Base-by-base conservation (phyloP, 768 basidiomycete species). In the Coprinopsis strossmayeri region DNA sequence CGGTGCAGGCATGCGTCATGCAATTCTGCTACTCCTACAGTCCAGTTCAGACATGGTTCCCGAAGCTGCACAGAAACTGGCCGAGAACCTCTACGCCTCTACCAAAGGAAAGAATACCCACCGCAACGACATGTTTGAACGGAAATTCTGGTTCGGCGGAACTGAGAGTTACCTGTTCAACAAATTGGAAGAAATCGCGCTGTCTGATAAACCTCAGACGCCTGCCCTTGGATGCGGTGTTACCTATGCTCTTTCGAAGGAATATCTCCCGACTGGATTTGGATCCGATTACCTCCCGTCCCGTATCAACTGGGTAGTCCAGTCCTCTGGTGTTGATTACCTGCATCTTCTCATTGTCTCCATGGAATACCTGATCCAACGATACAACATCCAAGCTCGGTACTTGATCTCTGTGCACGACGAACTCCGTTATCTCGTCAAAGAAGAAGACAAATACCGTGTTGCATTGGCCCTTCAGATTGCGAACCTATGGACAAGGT, bases 241-340 rank as follows among this genome's bases (percentile, higher is more conserved):
- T 35, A 98, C 96, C 1, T 79, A 87, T 43, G 95, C 95, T 0
- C 73, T 99, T n/a, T 86, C 87, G 24, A 94, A 90, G 66, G 83
- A 87, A 53, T 84, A 91, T 60, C 78, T 99, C 1, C 87, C 87
- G 0, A 78, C 79, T 27, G 78, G 76, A 49, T 90, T 91, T 52
- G 90, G 88, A 11, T 65, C 84, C 0, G 90, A 94, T 54, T 98
- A 90, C 64, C 85, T 98, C 77, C 87, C 96, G 0, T 96, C 92
- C 4, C 81, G 96, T 35, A 94, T 98, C 69, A 99, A 99, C 61
- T 98, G 96, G 96, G 96, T 94, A 42, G 96, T 98, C 4, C 96
- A 98, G 59, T 97, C 94, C 2, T 96, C 93, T 0, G 96, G 95
- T 2, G 95, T 98, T 35, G 96, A 98, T 64, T 98, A 99, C 61